A percentile compares a stretch with the other conserved stretches of the same genome.
Conservation (phyloP, 768 basidiomycete species). For the Albatrellus ellisii region DNA sequence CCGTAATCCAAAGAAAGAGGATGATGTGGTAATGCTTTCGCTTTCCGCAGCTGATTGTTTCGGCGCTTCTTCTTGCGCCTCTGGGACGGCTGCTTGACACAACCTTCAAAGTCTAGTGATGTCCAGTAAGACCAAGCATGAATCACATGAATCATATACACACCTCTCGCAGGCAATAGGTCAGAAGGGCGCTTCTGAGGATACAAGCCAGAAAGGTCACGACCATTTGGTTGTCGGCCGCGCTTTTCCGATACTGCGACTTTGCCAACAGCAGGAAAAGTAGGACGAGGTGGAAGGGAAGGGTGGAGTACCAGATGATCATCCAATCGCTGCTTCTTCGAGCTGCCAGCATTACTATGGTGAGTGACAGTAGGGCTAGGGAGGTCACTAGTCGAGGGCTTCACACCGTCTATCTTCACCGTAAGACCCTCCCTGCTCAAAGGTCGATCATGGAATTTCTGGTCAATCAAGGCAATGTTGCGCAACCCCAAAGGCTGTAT, state of each 20-base stretch:
- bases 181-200: too few species aligned
- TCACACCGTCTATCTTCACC: constrained; percentile 3
- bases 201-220: too few species aligned
- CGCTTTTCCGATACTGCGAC: neutral
- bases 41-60: neutral
- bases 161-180: too few species aligned
- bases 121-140: too few species aligned
- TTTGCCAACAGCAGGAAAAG: constrained; percentile 1
- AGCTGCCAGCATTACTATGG: neutral
- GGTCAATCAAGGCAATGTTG: neutral
- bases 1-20: neutral
- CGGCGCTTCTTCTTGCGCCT: neutral
- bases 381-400: neutral
- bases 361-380: constrained; percentile 1
- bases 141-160: too few species aligned
- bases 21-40: neutral
- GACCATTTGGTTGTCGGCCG: too few species aligned
- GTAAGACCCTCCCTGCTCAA: too few species aligned
- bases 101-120: too few species aligned
- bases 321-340: neutral
- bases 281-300: constrained; percentile 11
- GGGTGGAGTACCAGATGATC: constrained; percentile 7
- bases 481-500: too few species aligned
- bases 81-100: neutral
- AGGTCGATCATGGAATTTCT: too few species aligned